Conservation (phyloP, 306 rosid species). For the Casuarina equisetifolia region DNA sequence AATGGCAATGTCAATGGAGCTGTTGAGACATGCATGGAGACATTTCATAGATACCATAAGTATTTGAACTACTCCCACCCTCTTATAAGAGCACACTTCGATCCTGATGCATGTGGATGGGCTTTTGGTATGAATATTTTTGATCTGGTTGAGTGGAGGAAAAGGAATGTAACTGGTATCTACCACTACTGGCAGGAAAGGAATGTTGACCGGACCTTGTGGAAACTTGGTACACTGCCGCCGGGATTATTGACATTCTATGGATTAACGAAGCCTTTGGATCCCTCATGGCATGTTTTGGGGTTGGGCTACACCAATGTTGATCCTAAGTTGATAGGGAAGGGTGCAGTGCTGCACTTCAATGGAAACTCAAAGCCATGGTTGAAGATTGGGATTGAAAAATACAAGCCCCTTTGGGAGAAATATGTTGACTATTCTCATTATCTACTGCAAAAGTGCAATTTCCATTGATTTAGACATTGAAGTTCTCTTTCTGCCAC, state of each 20-base stretch:
- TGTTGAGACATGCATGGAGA: slow-evolving; percentile 96
- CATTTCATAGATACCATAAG: slow-evolving; percentile 88
- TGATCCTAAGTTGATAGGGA: slow-evolving; percentile 68
- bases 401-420: slow-evolving; percentile 90
- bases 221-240: slow-evolving; percentile 95
- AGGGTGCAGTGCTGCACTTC: slow-evolving; percentile 82
- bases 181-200: slow-evolving; percentile 93
- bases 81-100: slow-evolving; percentile 75
- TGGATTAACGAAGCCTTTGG: slow-evolving; percentile 83
- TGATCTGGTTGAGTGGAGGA: slow-evolving; percentile 91
- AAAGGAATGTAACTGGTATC: slow-evolving; percentile 82
- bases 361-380: slow-evolving; percentile 94
- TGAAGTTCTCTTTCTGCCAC: slow-evolving; percentile 31
- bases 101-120: slow-evolving; percentile 98
- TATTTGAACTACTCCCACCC: slow-evolving; percentile 87
- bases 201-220: slow-evolving; percentile 75
- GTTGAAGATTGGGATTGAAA: slow-evolving; percentile 91
- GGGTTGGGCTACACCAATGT: slow-evolving; percentile 86
- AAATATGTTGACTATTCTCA: slow-evolving; percentile 71
- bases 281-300: slow-evolving; percentile 76
- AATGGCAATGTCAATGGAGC: slow-evolving; percentile 84
- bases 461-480: slow-evolving; percentile 53
- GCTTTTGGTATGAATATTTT: slow-evolving; percentile 92
- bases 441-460: slow-evolving; percentile 67
- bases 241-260: slow-evolving; percentile 87